Evolutionary conservation across 805 yeast species (phyloP), one percentile per base, ranked within the genome.

Genomic region (Ogataea methanolica): DNA sequence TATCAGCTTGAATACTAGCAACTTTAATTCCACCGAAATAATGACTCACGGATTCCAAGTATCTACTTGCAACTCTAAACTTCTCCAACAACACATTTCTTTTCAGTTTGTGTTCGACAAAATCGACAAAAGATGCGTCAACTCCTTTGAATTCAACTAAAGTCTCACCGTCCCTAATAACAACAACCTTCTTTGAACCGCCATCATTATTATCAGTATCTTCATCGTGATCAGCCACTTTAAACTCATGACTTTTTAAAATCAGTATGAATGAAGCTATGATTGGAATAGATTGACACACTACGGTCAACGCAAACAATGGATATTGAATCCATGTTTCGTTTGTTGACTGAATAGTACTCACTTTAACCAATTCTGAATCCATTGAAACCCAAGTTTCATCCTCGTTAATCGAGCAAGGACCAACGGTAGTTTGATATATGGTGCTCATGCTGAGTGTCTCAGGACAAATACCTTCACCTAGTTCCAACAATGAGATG

Each of bases 261-360:
- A 56, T 21, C 26, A 54, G 15, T 11, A 62, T 46, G 19, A 63
- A 53, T 0, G 74, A 70, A 12, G 66, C 58, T 2, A 69, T 31
- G 1, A 69, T 51, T 1, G 72, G 65, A 31, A 68, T 46, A 1
- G 67, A 58, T 40, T 65, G 59, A 21, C 64, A 61, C 8, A 62
- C 60, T 2, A 61, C 56, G 19, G 55, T 59, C 5, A 62, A 51
- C 6, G 64, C 49, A 49, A 67, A 62, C 17, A 61, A 43, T 3
- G 75, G 73, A 43, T 64, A 69, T 53, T 71, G 75, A 29, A 65
- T 47, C 76, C 76, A 72, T 1, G 64, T 65, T 49, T 70, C 74
- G n/a, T 72, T 70, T 16, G 58, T 47, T 5, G 54, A 44, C 4
- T 54, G 53, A 6, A 63, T 57, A 26, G 52, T 51, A 5, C 58